phyloP scores from a whole-genome alignment of 176 grass and related monocot species.

The Miscanthus lutarioriparius region DNA sequence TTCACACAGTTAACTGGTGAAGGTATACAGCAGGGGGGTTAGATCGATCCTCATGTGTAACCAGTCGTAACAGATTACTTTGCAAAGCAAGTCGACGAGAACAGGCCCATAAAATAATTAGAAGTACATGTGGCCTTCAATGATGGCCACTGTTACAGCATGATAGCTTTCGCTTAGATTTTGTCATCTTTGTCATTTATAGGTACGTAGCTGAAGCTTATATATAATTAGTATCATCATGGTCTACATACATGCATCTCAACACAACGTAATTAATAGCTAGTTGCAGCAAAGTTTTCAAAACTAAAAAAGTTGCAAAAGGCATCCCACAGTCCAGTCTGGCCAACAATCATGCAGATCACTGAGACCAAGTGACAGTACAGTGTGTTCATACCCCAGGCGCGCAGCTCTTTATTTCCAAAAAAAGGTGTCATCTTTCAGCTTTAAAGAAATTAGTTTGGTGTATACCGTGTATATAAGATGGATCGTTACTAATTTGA shows the following conservation, averaged over 20 bases:
- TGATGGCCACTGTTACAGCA: conserved; percentile 41
- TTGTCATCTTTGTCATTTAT: conserved; percentile 53
- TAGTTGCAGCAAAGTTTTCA: conserved; percentile 42
- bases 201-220: conserved; percentile 43
- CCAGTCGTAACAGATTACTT: conserved; percentile 1
- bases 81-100: conserved; percentile 22
- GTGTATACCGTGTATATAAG: background rate
- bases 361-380: conserved; percentile 36
- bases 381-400: conserved; percentile 15
- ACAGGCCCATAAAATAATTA: conserved; percentile 38
- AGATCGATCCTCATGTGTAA: background rate
- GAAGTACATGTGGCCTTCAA: conserved; percentile 42
- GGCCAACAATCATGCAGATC: conserved; percentile 44
- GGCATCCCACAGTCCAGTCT: conserved; percentile 33
- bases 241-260: conserved; percentile 34
- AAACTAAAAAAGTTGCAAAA: conserved; percentile 32
- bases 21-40: background rate
- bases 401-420: conserved; percentile 1
- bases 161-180: conserved; percentile 33
- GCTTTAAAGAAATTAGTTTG: background rate
- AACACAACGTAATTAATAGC: conserved; percentile 47
- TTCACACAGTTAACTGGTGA: conserved; percentile 3
- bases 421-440: background rate
- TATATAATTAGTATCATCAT: conserved; percentile 51
- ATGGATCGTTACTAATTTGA: background rate